Evolutionary conservation across 257 asterid species (phyloP), one percentile per base, ranked within the genome.

Genomic region (Lantana camara): DNA sequence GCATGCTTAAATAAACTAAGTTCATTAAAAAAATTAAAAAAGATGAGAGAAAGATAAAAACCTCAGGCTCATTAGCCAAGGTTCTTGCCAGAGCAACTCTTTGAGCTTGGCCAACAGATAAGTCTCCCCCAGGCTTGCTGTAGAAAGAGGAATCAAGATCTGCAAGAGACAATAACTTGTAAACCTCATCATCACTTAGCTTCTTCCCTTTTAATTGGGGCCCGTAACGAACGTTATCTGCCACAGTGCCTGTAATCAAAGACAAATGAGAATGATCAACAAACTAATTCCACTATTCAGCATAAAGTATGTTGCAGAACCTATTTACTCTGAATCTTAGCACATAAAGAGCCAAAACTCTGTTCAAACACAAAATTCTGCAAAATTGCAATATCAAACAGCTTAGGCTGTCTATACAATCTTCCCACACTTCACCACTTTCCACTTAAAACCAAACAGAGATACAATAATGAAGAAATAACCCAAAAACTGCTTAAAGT

Each of bases 31-130:
- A 27, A 27, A 2, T 27, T 27, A 5, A 5, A 27, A 27, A 27
- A 2, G 5, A 27, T 27, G 2, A 27, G 4, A 27, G 5, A 27
- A 27, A 27, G 5, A 27, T 27, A 27, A 27, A 27, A 2, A 81
- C 96, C 89, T 83, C 87, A 0, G 96, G 96, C 52, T 85, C 89
- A 60, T 85, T 88, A 17, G 96, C 96, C 50, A 88, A 68, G 34
- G 82, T 85, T 60, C 92, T 75, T 16, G 91, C 88, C 32, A 85
- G 84, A 13, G 88, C 91, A 41, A 82, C 88, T 52, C 88, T 76
- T 82, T 85, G 91, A 68, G 86, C 88, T 73, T 85, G 91, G 52
- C 86, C 91, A 41, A 80, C 86, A 10, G 92, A 85, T 69, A 85
- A 70, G 62, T 80, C 86, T 47, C 75, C 67, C 11, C 78, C 86